phyloP scores from a whole-genome alignment of 75 land plant species.

The Pinus taeda region DNA sequence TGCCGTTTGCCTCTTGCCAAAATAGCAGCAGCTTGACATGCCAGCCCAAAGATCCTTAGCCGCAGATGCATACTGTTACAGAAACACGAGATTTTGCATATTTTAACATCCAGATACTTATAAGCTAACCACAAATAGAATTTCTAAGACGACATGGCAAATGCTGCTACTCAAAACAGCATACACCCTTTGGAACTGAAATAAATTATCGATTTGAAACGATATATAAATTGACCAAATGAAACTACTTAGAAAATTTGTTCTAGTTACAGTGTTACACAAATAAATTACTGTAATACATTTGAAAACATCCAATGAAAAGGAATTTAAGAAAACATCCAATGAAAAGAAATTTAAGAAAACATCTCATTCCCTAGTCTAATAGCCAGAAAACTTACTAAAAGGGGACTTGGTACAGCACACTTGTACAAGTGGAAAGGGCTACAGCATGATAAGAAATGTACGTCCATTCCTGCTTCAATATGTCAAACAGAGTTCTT shows the following conservation, averaged over 20 bases:
- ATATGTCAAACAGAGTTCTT: slow-evolving; percentile 1
- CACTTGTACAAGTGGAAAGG: slow-evolving; percentile 6
- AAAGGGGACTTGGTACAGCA: slow-evolving; percentile 12
- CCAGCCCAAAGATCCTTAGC: slow-evolving; percentile 8
- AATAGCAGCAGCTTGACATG: slow-evolving; percentile 9
- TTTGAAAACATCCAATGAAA: background rate
- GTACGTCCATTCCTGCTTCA: slow-evolving; percentile 11
- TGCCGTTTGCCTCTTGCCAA: slow-evolving; percentile 9
- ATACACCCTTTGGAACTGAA: background rate
- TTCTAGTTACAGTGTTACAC: too few relatives aligned
- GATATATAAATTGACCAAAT: too few relatives aligned
- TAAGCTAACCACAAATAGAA: background rate
- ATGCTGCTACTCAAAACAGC: background rate
- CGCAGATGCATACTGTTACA: slow-evolving; percentile 16
- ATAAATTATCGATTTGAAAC: too few relatives aligned
- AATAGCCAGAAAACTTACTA: slow-evolving; percentile 1
- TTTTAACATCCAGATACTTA: background rate
- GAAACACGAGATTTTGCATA: background rate
- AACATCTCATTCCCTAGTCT: background rate
- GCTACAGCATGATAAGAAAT: slow-evolving; percentile 1
- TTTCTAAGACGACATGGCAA: background rate
- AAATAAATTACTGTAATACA: too few relatives aligned
- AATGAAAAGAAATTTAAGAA: background rate
- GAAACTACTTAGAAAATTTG: too few relatives aligned
- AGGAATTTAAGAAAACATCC: background rate